Evolutionary conservation across 2,329 filamentous ascomycete species (phyloP).

Genomic region (Talaromyces albobiverticillius): DNA sequence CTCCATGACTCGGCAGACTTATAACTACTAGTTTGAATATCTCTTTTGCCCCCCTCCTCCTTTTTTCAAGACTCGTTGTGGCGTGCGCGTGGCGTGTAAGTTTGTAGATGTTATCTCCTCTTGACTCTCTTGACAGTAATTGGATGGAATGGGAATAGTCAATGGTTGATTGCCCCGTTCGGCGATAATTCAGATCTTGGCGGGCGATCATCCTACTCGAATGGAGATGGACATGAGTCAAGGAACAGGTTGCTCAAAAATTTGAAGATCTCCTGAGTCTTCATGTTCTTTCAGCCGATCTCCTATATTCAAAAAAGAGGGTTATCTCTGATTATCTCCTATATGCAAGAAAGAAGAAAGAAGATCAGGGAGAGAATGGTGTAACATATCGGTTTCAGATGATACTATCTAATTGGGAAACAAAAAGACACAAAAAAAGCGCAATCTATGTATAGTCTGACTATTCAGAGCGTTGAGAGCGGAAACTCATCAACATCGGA

Average conservation of each 20-base stretch:
- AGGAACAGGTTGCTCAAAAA: no score
- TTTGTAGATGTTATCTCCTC: neutral
- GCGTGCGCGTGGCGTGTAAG: neutral
- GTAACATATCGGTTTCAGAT: neutral
- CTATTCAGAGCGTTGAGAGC: neutral
- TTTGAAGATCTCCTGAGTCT: no score
- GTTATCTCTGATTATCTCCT: no score
- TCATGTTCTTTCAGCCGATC: no score
- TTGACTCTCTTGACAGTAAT: neutral
- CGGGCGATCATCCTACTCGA: neutral
- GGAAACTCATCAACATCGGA: no score
- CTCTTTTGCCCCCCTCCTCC: neutral
- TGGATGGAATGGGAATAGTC: neutral
- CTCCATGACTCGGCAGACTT: neutral
- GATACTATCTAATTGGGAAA: neutral
- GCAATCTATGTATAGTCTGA: neutral
- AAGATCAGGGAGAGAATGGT: no score
- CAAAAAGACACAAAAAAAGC: no score
- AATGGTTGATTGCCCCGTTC: neutral
- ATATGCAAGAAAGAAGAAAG: no score
- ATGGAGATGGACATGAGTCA: constrained; percentile 1
- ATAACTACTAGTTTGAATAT: neutral
- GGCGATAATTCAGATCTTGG: neutral
- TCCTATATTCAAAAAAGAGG: no score
- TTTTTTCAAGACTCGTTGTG: no score